Base-by-base conservation (phyloP, 2,329 filamentous ascomycete genomes). In the Trichoderma breve region DNA sequence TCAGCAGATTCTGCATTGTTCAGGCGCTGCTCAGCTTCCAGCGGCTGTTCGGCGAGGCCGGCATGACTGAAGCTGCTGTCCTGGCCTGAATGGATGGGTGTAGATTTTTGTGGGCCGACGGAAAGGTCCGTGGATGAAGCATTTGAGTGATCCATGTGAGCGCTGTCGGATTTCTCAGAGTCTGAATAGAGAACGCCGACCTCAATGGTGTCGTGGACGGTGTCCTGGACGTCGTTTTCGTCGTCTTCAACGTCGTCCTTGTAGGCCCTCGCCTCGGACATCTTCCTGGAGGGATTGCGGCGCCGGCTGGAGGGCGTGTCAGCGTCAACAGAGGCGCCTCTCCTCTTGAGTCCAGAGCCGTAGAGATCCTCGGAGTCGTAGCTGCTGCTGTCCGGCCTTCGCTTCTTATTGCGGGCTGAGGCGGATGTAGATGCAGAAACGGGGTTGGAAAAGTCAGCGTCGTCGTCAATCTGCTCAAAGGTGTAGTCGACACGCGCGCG, bases 401-500 rank as follows among this genome's bases (percentile, higher is more conserved):
- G 79, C 77, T 83, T 82, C 72, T 79, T 80, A 71, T 75, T 76
- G 70, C 81, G 81, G 65, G 78, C 78, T 21, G 78, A 80, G 14
- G 66, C 34, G 12, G 65, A 43, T 4, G 65, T 5, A 9, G 66
- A 36, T 14, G 66, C 55, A 51, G 66, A 36, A 26, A 61, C 60
- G 21, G 66, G 21, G 57, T 24, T 80, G 74, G 79, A 80, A 51
- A 80, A 79, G 61, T 78, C 70, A 55, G 79, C 78, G 57, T 88
- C 86, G 73, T 88, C 85, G 70, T 85, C 83, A 73, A 85, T 83
- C 74, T 87, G 86, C 75, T 86, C 84, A 76, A 84, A 82, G 39
- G 85, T 86, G 81, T 89, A 89, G 79, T 89, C 87, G 74, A 89
- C 83, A 72, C 86, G 86, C 66, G 85, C 82, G 68, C 87, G 84